A percentile compares a stretch with the other conserved stretches of the same genome.
Evolutionary conservation across 2,329 filamentous ascomycete genomes (phyloP).

Genomic region (Stylonectria norvegica): DNA sequence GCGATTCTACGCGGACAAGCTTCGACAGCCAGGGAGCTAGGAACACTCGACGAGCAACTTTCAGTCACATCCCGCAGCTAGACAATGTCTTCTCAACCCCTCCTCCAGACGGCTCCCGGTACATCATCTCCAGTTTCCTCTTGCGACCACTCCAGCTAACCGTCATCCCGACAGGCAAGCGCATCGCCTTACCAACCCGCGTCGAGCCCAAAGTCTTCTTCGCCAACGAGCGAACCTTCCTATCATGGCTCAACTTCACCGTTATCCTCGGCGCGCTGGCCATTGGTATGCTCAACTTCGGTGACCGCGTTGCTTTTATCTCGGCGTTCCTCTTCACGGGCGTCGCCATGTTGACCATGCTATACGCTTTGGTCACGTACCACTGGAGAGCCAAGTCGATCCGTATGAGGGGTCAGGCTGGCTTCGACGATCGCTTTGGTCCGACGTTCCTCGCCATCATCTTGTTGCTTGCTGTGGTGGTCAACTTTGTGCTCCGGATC

Average conservation of each 20-base stretch:
- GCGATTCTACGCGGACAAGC: too few relatives aligned
- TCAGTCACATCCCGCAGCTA: background rate
- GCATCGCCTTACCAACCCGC: slow-evolving; percentile 93
- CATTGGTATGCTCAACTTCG: slow-evolving; percentile 97
- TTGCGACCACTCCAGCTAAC: slow-evolving; percentile 1
- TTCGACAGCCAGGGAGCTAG: background rate
- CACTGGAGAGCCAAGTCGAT: slow-evolving; percentile 97
- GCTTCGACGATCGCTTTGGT: slow-evolving; percentile 94
- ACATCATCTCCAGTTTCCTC: slow-evolving; percentile 28
- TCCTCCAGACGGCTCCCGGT: slow-evolving; percentile 93
- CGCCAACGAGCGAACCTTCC: slow-evolving; percentile 98
- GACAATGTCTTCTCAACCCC: slow-evolving; percentile 90
- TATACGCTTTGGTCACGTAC: slow-evolving; percentile 92
- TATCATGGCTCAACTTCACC: slow-evolving; percentile 99
- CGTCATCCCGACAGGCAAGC: slow-evolving; percentile 68
- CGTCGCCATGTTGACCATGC: slow-evolving; percentile 91
- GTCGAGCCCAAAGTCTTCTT: slow-evolving; percentile 99
- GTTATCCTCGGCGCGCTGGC: slow-evolving; percentile 96
- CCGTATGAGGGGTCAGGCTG: slow-evolving; percentile 82
- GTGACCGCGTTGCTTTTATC: slow-evolving; percentile 90
- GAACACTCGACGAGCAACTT: background rate
- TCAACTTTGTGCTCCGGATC: slow-evolving; percentile 89
- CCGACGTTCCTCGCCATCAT: slow-evolving; percentile 87
- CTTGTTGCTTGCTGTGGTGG: slow-evolving; percentile 81
- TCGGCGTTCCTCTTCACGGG: slow-evolving; percentile 90